Percentiles rank a stretch among this genome's conserved stretches.
These are phyloP conservation scores for Dittrichia graveolens DNA, from an alignment of 129 eudicot species.

Conservation along the genomic window DNA sequence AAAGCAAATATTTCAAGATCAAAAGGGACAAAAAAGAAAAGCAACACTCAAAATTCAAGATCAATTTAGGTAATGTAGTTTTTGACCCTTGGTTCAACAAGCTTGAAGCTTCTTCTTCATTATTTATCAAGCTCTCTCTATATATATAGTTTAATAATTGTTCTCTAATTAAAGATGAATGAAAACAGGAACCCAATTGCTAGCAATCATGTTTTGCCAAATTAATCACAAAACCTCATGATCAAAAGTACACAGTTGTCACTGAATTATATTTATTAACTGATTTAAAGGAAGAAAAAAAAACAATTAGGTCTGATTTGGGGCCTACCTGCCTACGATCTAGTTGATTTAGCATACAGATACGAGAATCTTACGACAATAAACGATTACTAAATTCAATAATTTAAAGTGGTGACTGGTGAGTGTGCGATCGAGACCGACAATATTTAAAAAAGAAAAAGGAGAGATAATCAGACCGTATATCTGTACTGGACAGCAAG, in stretches of 20 bases:
- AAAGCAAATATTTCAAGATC: neutral
- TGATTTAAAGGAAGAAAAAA: neutral
- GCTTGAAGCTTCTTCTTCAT: neutral
- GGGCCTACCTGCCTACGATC: conserved; percentile 16
- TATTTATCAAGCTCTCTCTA: too few relatives aligned
- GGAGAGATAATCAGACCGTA: neutral
- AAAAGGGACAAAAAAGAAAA: neutral
- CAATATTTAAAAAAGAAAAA: neutral
- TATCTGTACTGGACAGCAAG: conserved; percentile 12
- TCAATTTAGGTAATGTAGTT: neutral
- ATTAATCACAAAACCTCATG: neutral
- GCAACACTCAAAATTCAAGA: neutral
- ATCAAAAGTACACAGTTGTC: neutral
- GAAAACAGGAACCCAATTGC: too few relatives aligned
- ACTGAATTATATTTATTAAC: neutral
- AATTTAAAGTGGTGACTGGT: neutral
- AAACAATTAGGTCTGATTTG: conserved; percentile 7
- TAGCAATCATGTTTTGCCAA: too few relatives aligned
- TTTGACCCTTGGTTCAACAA: neutral
- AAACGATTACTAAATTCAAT: neutral
- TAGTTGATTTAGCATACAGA: conserved; percentile 9
- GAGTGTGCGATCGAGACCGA: conserved; percentile 5
- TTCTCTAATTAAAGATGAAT: too few relatives aligned
- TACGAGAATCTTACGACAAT: neutral
- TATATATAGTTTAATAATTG: too few relatives aligned